Conservation (phyloP, 1,284 basidiomycete genomes). For the Neolentinus lepideus region DNA sequence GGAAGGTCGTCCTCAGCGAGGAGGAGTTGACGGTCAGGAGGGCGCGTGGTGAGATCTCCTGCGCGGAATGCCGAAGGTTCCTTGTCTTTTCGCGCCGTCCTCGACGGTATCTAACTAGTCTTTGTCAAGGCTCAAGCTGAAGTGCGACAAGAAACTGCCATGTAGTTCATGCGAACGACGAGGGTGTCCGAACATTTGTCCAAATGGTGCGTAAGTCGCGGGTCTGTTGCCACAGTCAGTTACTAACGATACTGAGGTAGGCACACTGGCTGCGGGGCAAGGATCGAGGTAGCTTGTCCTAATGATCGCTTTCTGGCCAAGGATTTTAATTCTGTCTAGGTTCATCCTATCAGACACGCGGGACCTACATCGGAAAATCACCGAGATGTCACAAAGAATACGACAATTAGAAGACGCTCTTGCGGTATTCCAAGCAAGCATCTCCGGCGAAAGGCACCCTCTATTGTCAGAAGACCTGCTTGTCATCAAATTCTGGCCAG, state of each 20-base stretch:
- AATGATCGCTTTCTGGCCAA: not conserved
- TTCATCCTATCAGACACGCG: slow-evolving; percentile 64
- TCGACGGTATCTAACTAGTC: not conserved
- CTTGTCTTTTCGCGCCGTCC: slow-evolving; percentile 23
- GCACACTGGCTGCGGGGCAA: slow-evolving; percentile 56
- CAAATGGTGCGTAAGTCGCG: slow-evolving; percentile 43
- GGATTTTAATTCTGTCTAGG: slow-evolving; percentile 19
- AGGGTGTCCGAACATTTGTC: slow-evolving; percentile 64
- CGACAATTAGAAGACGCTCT: slow-evolving; percentile 60
- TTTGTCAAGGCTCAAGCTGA: slow-evolving; percentile 53
- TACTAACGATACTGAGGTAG: slow-evolving; percentile 18
- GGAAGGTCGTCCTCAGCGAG: not conserved
- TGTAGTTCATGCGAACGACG: slow-evolving; percentile 62
- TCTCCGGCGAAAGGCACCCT: slow-evolving; percentile 51
- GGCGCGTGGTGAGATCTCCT: slow-evolving; percentile 40
- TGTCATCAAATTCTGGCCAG: slow-evolving; percentile 21
- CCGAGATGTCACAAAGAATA: slow-evolving; percentile 50
- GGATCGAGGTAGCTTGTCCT: slow-evolving; percentile 42
- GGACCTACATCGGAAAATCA: slow-evolving; percentile 53
- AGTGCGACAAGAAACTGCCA: slow-evolving; percentile 72
- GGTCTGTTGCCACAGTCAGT: not conserved
- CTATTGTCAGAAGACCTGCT: slow-evolving; percentile 47
- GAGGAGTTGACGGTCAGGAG: slow-evolving; percentile 20
- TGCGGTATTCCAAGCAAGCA: slow-evolving; percentile 37
- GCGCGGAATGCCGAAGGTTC: slow-evolving; percentile 56